Base-by-base conservation (phyloP, 768 basidiomycete species). In the Lactarius vividus region DNA sequence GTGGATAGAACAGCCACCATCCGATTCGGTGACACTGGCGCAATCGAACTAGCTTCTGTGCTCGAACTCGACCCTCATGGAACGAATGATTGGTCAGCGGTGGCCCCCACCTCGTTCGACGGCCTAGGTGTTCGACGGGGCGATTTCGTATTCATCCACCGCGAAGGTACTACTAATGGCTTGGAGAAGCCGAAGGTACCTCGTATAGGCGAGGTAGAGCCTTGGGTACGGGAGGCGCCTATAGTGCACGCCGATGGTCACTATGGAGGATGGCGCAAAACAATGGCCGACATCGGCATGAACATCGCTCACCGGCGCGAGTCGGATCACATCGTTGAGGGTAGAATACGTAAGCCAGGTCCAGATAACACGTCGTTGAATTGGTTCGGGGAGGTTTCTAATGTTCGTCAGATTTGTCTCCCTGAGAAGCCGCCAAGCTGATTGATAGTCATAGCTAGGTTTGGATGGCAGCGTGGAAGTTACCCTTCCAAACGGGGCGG, bases 51-150 rank as follows among this genome's bases (percentile, higher is more conserved):
- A 20, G 91, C 88, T 13, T 91, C 94, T 40, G 83, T 92, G 13
- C 81, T 98, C 40, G 94, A 98, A 77, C 85, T 98, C 59, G 94
- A 96, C 73, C 87, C 91, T 10, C 91, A 93, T 71, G 93, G 92
- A 33, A 80, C 81, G 29, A 80, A 82, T 42, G 87, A 87, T 66
- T 74, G 78, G 69, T 77, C 80, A 65, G 78, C 77, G 8, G 76
- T 79, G 37, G 75, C 76, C 40, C 75, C 82, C 29, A 71, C 77
- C 20, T 76, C 78, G 15, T 75, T 79, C 39, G 88, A 90, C 40
- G 86, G 83, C 54, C 84, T 91, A 59, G 96, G 95, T 29, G 88
- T 96, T 29, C 85, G 87, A 53, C 82, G 90, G 26, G 92, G 94
- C 18, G 92, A 96, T 73, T 85, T 87, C 67, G 92, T 97, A 18